These are phyloP conservation scores for Eimeria necatrix DNA, from an alignment of 169 alveolate species.

Conservation along the genomic window DNA sequence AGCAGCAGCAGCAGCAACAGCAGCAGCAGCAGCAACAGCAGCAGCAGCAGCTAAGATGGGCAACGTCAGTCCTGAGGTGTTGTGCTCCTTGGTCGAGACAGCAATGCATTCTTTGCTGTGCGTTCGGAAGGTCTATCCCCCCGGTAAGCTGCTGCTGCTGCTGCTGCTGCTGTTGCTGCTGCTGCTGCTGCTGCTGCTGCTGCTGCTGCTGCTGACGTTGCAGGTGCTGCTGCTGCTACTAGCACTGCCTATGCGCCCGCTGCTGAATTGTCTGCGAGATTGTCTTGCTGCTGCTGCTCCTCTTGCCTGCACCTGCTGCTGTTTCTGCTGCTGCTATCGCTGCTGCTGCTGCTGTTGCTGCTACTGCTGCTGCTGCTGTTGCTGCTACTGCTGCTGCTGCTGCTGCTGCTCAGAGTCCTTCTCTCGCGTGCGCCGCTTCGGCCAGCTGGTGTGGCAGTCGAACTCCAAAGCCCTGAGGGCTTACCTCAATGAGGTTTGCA, in stretches of 20 bases:
- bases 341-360: no score
- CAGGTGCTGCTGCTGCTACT: not conserved
- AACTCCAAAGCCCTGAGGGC: not conserved
- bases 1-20: no score
- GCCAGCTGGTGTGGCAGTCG: constrained; percentile 44
- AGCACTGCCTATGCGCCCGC: no score
- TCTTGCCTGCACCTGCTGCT: no score
- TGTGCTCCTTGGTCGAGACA: constrained; percentile 14
- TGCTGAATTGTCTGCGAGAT: no score
- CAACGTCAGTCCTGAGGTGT: not conserved
- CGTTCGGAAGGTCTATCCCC: constrained; percentile 44
- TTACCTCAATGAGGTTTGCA: constrained; percentile 32
- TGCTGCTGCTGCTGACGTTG: not conserved
- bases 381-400: not conserved
- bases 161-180: not conserved
- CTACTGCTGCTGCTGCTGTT: not conserved
- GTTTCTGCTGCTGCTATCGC: no score
- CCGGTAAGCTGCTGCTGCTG: not conserved
- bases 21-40: no score
- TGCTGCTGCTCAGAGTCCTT: no score
- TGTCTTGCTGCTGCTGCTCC: no score
- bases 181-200: not conserved
- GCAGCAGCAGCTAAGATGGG: not conserved
- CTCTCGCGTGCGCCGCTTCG: constrained; percentile 50
- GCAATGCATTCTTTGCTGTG: constrained; percentile 19